Base-by-base conservation (phyloP, 1,139 yeast species). In the Magnusiomyces sp. region DNA sequence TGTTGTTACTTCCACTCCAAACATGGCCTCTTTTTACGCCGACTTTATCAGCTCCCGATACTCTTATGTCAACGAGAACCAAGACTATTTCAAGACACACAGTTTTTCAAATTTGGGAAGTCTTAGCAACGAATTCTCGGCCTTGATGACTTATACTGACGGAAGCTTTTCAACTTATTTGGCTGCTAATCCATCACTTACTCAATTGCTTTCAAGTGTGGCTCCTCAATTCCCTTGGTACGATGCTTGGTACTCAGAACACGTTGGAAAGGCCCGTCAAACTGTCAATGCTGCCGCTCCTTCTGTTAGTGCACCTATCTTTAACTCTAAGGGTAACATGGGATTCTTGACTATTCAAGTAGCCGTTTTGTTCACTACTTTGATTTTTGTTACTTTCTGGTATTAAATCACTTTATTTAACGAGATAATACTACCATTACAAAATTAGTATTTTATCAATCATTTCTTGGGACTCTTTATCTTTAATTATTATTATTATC, bases 221-320 rank as follows among this genome's bases (percentile, higher is more conserved):
- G 53, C 53, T 5, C 33, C 47, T 9, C 41, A 47, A 20, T 47
- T 50, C 29, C 53, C 53, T 13, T 50, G 53, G 53, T 50, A 47
- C 40, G 29, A 48, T 6, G 33, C 33, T 2, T 50, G 53, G 53
- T 27, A 10, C 36, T 19, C n/a, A n/a, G 23, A 5, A 5, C 34
- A 41, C 13, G 44, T 16, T 11, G 23, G 36, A 5, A 41, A 23
- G 13, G 34, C 45, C 4, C 16, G 36, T 17, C 5, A 32, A 4
- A 33, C 47, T 20, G 23, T 16, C 20, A 16, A 19, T 33, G 34
- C 40, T 16, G 23, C 40, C 34, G 14, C 33, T 29, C 11, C 41
- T 38, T 38, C 44, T 13, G 23, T 23, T 19, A 33, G 40, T 20
- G 13, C 40, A 2, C 39, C 38, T 31, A 27, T 19, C 23, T 31